Evolutionary conservation across 2,329 filamentous ascomycete genomes (phyloP).

Genomic region (Verticillium tricorpus): DNA sequence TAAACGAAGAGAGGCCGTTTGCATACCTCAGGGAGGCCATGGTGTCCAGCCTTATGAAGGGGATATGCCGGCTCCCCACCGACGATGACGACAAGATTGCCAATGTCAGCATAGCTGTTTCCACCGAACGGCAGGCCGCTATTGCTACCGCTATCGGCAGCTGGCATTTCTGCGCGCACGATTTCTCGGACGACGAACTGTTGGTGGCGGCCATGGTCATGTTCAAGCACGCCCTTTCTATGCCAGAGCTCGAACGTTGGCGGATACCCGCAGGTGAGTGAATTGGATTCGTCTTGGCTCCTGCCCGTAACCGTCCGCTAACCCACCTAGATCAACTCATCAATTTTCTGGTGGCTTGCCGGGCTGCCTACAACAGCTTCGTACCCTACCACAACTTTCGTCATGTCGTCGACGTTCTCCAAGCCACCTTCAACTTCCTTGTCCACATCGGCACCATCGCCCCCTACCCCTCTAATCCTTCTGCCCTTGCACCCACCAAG

Average conservation of each 20-base stretch:
- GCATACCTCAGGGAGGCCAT: conserved; percentile 88
- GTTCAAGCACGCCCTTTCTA: conserved; percentile 79
- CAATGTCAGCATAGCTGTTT: conserved; percentile 64
- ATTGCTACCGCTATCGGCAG: conserved; percentile 67
- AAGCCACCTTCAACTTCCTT: conserved; percentile 88
- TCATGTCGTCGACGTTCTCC: conserved; percentile 92
- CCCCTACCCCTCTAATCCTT: conserved; percentile 47
- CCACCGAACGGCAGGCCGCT: conserved; percentile 57
- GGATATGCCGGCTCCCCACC: conserved; percentile 69
- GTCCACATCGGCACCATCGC: conserved; percentile 73
- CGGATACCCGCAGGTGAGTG: conserved; percentile 69
- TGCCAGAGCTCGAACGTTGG: conserved; percentile 79
- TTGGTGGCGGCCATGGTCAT: conserved; percentile 82
- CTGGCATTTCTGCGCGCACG: conserved; percentile 88
- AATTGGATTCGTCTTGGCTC: conserved; percentile 12
- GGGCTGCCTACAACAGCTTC: conserved; percentile 92
- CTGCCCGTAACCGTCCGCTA: conserved; percentile 24
- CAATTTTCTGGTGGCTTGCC: conserved; percentile 80
- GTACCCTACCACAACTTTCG: conserved; percentile 98
- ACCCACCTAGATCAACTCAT: conserved; percentile 67
- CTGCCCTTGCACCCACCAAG: conserved; percentile 30
- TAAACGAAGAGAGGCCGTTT: conserved; percentile 80
- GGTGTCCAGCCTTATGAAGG: conserved; percentile 86
- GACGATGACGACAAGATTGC: conserved; percentile 58
- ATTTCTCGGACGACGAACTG: conserved; percentile 86